These are phyloP conservation scores for Penstemon eatonii DNA, from an alignment of 257 asterid species.

Conservation along the genomic window DNA sequence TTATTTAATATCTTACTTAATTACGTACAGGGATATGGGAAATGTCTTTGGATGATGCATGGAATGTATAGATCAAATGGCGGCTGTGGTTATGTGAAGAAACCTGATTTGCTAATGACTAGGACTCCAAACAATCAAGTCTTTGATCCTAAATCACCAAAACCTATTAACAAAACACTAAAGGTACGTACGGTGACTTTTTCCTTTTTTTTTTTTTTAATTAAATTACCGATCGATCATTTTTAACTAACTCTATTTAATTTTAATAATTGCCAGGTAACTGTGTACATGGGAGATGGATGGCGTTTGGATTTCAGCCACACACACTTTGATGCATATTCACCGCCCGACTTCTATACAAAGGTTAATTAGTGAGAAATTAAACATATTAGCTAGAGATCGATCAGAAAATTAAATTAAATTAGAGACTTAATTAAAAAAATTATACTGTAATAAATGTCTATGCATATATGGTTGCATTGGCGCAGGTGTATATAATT, in stretches of 20 bases:
- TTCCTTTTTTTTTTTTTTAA: no score
- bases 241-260: background rate
- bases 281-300: conserved; percentile 87
- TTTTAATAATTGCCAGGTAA: conserved; percentile 43
- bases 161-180: conserved; percentile 66
- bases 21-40: conserved; percentile 98
- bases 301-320: conserved; percentile 98
- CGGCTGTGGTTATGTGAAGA: conserved; percentile 78
- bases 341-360: conserved; percentile 95
- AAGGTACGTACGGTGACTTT: no score
- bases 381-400: no score
- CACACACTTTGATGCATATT: conserved; percentile 83
- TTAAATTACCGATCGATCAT: no score
- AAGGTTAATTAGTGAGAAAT: conserved; percentile 45
- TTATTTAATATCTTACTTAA: no score
- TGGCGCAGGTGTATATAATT: conserved; percentile 63
- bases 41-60: conserved; percentile 93
- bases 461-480: background rate
- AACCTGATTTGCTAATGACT: conserved; percentile 71
- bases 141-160: conserved; percentile 71
- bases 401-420: no score
- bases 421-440: no score
- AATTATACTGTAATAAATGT: background rate
- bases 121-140: conserved; percentile 47
- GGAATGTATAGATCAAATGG: conserved; percentile 94